Evolutionary conservation across 2,329 filamentous ascomycete genomes (phyloP).

Genomic region (Fusarium oxysporum): DNA sequence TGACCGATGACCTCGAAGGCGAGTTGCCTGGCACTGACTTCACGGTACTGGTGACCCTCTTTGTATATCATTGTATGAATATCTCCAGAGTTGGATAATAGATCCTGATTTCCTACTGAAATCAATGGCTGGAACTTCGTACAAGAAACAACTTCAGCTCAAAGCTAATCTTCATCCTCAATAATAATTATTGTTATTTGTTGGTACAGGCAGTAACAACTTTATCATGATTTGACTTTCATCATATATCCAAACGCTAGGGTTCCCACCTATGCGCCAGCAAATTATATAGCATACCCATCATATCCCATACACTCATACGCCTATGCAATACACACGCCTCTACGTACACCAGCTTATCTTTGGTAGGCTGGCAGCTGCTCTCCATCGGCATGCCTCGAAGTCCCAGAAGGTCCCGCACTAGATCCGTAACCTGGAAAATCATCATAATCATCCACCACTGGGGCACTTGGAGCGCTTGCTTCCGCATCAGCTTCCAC

Average conservation of each 20-base stretch:
- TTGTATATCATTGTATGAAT: background rate
- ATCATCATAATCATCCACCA: conserved; percentile 67
- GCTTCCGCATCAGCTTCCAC: conserved; percentile 53
- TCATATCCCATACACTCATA: conserved; percentile 21
- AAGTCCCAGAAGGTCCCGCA: conserved; percentile 40
- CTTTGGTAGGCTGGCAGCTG: conserved; percentile 56
- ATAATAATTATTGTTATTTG: background rate
- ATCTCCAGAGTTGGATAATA: background rate
- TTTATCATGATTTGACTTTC: conserved; percentile 27
- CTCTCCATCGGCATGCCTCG: conserved; percentile 43
- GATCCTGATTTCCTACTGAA: background rate
- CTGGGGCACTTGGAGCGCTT: conserved; percentile 71
- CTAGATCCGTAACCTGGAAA: conserved; percentile 50
- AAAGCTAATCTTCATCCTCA: background rate
- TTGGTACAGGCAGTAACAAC: conserved; percentile 16
- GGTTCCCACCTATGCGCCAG: conserved; percentile 13
- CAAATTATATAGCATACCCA: conserved; percentile 23
- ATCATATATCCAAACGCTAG: conserved; percentile 34
- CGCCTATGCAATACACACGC: conserved; percentile 21
- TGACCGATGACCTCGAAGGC: background rate
- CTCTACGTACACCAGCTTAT: conserved; percentile 40
- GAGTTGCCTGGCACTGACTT: background rate
- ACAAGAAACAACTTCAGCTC: background rate
- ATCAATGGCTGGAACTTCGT: background rate
- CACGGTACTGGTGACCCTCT: background rate